Base-by-base conservation (phyloP, 306 rosid species). In the Casuarina glauca region DNA sequence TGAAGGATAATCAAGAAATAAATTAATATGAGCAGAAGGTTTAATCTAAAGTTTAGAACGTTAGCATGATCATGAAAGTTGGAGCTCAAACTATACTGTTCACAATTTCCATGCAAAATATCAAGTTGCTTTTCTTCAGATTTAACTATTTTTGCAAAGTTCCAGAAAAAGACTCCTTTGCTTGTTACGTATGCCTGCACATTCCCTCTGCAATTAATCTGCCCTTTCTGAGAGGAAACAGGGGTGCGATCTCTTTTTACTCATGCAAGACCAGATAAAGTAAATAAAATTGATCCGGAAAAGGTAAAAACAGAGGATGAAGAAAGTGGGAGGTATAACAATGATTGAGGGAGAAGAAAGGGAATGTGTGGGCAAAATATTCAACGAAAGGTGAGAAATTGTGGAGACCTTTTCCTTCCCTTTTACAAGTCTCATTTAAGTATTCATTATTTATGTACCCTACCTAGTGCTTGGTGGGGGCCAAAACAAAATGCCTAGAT, bases 351-450 rank as follows among this genome's bases (percentile, higher is more conserved):
- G 78, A 85, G 84, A 73, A 82, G 82, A 76, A 76, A 74, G 48
- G 72, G 74, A 84, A 77, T 69, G 82, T n/a, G 17, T 49, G 50
- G 53, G 75, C 61, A 26, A 26, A 26, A 26, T 57, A 82, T 61
- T 77, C 73, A 75, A 64, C 72, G 69, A 85, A 88, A 81, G 86
- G 83, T 61, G 76, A 79, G 89, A 85, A 85, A 88, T 83, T 86
- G 86, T 85, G 86, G 83, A 79, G 84, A 83, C 86, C 78, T 70
- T 70, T 71, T 73, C 72, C 85, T 81, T 58, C 39, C 81, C 58
- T 79, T 82, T 70, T 79, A 78, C 79, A 35, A 63, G 83, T 85
- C 79, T 80, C 67, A 80, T 77, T 80, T 83, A 58, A 58, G 20
- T 58, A 7, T 81, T 88, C 91, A 51, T 78, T 80, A n/a, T 26